A percentile compares a stretch with the other conserved stretches of the same genome.
Conservation (phyloP, 1,139 yeast genomes). For the Fermentozyma sake region DNA sequence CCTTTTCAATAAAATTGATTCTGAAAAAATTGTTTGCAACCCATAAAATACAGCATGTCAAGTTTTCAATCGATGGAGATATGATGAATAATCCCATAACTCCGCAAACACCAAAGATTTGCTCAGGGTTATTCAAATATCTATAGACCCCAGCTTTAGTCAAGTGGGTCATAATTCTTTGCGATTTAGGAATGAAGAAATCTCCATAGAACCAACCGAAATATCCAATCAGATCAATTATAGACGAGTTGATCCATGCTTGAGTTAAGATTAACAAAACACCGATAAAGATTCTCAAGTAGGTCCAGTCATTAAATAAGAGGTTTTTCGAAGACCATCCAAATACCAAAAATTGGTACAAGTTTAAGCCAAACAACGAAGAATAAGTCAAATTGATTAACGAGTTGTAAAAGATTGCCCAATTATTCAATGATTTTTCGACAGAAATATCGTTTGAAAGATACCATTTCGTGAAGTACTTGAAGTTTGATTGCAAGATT, state of each 20-base stretch:
- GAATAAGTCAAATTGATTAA: constrained; percentile 44
- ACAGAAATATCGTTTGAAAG: constrained; percentile 65
- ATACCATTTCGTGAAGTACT: constrained; percentile 64
- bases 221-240: constrained; percentile 71
- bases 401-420: constrained; percentile 69
- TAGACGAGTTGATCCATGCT: constrained; percentile 68
- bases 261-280: constrained; percentile 54
- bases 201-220: constrained; percentile 93
- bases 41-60: constrained; percentile 61
- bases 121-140: constrained; percentile 81
- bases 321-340: constrained; percentile 14
- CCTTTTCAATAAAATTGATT: constrained; percentile 71
- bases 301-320: constrained; percentile 37
- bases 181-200: constrained; percentile 60
- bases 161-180: constrained; percentile 38
- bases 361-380: constrained; percentile 40
- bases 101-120: constrained; percentile 77
- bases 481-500: constrained; percentile 56
- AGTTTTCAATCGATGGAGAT: constrained; percentile 54
- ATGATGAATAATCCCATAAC: constrained; percentile 75
- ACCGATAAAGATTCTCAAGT: constrained; percentile 60
- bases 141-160: constrained; percentile 84
- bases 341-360: constrained; percentile 22
- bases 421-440: constrained; percentile 67
- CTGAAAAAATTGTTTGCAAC: constrained; percentile 62